Percentiles rank a stretch among this genome's conserved stretches.
Conservation (phyloP, 176 grass and related monocot species). For the Panicum miliaceum region DNA sequence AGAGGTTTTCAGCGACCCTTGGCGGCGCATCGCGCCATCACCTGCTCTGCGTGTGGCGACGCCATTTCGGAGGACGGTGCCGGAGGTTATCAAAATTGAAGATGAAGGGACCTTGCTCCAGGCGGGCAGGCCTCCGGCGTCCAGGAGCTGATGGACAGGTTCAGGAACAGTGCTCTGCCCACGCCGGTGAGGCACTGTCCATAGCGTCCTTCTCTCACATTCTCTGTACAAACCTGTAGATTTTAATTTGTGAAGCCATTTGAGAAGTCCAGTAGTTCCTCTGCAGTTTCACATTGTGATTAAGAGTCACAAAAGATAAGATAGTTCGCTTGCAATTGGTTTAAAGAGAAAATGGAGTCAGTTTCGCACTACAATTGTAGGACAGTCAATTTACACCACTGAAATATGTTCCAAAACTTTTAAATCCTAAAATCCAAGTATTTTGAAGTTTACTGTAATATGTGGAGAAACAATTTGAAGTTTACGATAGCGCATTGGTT, state of each 20-base stretch:
- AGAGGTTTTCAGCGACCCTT: background rate
- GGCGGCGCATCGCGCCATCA: background rate
- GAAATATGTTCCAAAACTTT: background rate
- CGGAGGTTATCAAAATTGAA: constrained; percentile 19
- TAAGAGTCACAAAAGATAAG: too few relatives aligned
- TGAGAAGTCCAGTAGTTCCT: background rate
- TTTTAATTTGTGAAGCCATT: background rate
- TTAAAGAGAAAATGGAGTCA: background rate
- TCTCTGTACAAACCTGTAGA: background rate
- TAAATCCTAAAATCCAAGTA: background rate
- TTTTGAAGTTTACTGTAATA: background rate
- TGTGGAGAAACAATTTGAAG: background rate
- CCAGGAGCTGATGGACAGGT: background rate
- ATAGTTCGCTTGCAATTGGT: too few relatives aligned
- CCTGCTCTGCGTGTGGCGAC: background rate
- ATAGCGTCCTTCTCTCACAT: background rate
- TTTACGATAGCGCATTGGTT: background rate
- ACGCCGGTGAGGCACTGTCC: background rate
- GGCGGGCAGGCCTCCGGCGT: background rate
- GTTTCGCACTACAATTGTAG: background rate
- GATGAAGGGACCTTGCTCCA: background rate
- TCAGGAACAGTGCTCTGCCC: constrained; percentile 20
- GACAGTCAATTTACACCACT: background rate
- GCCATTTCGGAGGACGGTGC: background rate
- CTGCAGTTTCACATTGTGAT: background rate